Base-by-base conservation (phyloP, 2,329 filamentous ascomycete species). In the Raffaelea ambrosiae region DNA sequence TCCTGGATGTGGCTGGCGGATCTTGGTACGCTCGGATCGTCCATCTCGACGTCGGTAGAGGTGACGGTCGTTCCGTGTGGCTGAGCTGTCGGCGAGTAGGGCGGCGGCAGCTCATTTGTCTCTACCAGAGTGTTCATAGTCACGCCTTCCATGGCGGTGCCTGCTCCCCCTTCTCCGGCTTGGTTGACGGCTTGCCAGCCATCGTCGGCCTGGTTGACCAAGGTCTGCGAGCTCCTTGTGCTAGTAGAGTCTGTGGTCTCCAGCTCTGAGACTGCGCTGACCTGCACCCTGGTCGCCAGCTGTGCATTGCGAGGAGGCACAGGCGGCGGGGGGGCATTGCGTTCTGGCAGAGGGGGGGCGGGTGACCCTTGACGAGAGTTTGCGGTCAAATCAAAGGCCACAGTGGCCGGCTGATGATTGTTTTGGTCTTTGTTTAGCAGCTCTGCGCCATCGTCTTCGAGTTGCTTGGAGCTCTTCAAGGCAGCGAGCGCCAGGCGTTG, bases 401-500 rank as follows among this genome's bases (percentile, higher is more conserved):
- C n/a, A n/a, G n/a, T n/a, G n/a, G n/a, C n/a, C n/a, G n/a, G 21
- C 5, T 51, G 49, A 2, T n/a, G n/a, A n/a, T n/a, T n/a, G n/a
- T n/a, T n/a, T n/a, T n/a, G n/a, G n/a, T 51, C 50, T 10, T 44
- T 44, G 2, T 44, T 26, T 35, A 52, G 45, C 18, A 53, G 43
- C 29, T 48, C 47, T 13, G 44, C 48, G 5, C 53, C 54, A 46
- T 54, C 54, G 4, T 50, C 44, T 19, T 56, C 51, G 1, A 59
- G 54, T 48, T 59, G 57, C 14, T 59, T 56, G 2, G 62, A 53
- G 33, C 58, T 57, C 35, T 68, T 78, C 20, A 95, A 71, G 1
- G 89, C 89, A 36, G 90, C 77, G 44, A 88, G 83, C 22, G 89
- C 89, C 31, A 96, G 74, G 54, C 88, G 80, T 56, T 85, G 83